Conservation (phyloP, 2,329 filamentous ascomycete genomes). For the Cordyceps javanica region DNA sequence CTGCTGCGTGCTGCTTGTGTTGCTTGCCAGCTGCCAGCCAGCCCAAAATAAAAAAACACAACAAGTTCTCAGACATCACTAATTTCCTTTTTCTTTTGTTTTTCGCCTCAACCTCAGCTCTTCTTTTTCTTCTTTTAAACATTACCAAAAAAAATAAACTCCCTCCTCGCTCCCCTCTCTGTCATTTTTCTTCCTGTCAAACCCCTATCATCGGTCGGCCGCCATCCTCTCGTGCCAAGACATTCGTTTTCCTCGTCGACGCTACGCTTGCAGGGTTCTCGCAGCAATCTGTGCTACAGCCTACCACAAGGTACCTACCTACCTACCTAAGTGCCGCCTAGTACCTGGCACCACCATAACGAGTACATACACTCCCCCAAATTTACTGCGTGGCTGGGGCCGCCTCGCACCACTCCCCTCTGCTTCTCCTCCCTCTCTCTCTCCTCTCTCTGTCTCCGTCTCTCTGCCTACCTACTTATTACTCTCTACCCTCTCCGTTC, state of each 20-base stretch:
- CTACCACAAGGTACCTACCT: neutral
- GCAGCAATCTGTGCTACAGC: neutral
- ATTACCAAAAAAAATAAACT: neutral
- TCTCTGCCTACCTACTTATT: no score
- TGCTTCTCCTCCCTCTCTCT: neutral
- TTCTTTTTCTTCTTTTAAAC: neutral
- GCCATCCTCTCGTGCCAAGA: neutral
- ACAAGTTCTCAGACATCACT: neutral
- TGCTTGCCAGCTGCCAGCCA: neutral
- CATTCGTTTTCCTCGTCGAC: conserved; percentile 4
- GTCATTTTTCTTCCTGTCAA: neutral
- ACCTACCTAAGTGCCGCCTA: neutral
- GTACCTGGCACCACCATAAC: neutral
- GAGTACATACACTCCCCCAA: no score
- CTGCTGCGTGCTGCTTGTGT: no score
- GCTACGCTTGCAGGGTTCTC: conserved; percentile 11
- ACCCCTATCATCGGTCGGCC: conserved; percentile 9
- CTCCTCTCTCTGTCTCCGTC: neutral
- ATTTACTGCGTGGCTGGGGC: conserved; percentile 12
- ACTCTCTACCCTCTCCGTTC: neutral
- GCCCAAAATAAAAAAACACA: neutral
- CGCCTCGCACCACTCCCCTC: neutral
- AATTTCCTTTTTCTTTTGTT: neutral
- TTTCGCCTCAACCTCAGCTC: neutral
- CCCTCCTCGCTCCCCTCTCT: neutral